phyloP scores from a whole-genome alignment of 176 grass and related monocot species.

The Microstegium vimineum region DNA sequence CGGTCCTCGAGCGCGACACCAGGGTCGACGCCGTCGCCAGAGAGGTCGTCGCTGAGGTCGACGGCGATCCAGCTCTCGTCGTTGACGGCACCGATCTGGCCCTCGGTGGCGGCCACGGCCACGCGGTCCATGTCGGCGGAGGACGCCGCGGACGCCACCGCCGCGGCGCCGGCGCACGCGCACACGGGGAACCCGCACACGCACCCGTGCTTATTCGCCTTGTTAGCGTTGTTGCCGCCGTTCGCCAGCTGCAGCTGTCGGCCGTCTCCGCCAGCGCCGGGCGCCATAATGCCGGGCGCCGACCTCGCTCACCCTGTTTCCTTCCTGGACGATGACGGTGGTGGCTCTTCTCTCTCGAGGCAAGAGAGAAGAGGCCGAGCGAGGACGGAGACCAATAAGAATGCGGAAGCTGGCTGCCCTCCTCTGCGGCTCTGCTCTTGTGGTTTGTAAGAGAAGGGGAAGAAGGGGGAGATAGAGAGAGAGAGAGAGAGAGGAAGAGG shows the following conservation, averaged over 20 bases:
- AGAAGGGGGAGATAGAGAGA: no score
- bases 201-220: slow-evolving; percentile 5
- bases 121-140: slow-evolving; percentile 46
- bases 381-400: neutral
- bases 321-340: neutral
- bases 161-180: slow-evolving; percentile 45
- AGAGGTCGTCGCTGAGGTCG: slow-evolving; percentile 40
- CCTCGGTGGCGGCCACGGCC: slow-evolving; percentile 25
- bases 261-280: slow-evolving; percentile 39
- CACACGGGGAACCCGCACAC: slow-evolving; percentile 55
- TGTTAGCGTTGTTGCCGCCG: neutral
- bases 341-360: neutral
- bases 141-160: slow-evolving; percentile 47
- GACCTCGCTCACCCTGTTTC: neutral
- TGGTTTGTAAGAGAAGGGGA: neutral
- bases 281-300: slow-evolving; percentile 45
- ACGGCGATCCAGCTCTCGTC: slow-evolving; percentile 53
- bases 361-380: neutral
- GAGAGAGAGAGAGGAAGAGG: neutral
- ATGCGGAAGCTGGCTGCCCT: neutral
- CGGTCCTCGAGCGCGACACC: slow-evolving; percentile 43
- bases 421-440: neutral
- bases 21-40: slow-evolving; percentile 17
- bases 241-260: neutral
- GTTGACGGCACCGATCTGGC: slow-evolving; percentile 40